Conservation (phyloP, 2,329 filamentous ascomycete species). For the Bipolaris sorokiniana region DNA sequence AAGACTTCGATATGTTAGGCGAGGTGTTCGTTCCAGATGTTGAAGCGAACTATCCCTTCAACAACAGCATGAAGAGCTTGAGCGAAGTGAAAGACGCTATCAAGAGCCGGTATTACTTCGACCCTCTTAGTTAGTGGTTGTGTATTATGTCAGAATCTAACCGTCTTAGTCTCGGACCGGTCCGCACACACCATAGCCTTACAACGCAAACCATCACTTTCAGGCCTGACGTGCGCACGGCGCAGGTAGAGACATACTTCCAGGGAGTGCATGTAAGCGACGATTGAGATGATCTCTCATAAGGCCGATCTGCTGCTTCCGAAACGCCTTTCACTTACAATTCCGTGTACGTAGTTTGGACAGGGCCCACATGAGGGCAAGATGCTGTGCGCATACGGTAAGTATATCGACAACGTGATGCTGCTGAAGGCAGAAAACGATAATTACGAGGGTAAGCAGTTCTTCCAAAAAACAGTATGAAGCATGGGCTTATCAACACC, state of each 20-base stretch:
- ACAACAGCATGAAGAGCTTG: conserved; percentile 42
- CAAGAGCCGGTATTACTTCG: conserved; percentile 36
- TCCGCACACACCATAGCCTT: conserved; percentile 52
- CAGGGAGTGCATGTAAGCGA: conserved; percentile 44
- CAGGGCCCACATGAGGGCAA: conserved; percentile 51
- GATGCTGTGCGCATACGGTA: conserved; percentile 51
- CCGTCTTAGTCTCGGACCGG: conserved; percentile 44
- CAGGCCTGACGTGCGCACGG: conserved; percentile 34
- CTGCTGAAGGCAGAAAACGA: conserved; percentile 28
- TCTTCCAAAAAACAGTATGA: neutral
- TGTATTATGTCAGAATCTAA: neutral
- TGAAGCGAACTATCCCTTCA: conserved; percentile 51
- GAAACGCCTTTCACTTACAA: neutral
- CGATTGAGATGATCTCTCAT: neutral
- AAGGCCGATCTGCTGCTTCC: neutral
- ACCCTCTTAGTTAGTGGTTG: neutral
- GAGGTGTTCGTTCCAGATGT: conserved; percentile 52
- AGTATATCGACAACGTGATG: conserved; percentile 50
- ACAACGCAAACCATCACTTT: conserved; percentile 52
- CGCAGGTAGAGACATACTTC: conserved; percentile 51
- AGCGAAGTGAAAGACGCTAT: conserved; percentile 44
- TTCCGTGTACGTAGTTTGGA: conserved; percentile 38
- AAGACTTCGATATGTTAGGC: conserved; percentile 47
- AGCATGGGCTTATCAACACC: neutral
- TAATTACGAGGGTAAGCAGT: conserved; percentile 28